Base-by-base conservation (phyloP, 352 stramenopile genomes). In the Chrysophaeum taylorii region DNA sequence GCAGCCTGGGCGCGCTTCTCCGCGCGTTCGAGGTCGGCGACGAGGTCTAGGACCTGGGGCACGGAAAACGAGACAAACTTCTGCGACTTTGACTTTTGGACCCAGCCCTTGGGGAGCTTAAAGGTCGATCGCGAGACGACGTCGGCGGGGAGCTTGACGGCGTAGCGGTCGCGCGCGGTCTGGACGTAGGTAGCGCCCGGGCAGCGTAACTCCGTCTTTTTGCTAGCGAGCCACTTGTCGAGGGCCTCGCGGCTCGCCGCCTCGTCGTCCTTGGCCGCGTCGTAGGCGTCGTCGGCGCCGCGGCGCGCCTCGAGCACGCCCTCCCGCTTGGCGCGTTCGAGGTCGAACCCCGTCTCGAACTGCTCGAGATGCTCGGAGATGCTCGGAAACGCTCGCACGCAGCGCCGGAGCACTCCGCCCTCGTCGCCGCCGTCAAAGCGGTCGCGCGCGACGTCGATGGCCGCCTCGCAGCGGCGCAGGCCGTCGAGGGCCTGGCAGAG, bases 271-370 rank as follows among this genome's bases (percentile, higher is more conserved):
- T 84, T 90, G 36, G 92, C 90, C 64, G 83, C 78, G 70, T 99
- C 94, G 72, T 96, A 98, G 25, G 94, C 87, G 9, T 86, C 73
- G 75, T 98, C 92, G n/a, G 97, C 88, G 27, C 95, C 95, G 33
- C 84, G 81, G 72, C 87, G 79, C 23, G 95, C 94, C 48, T 96
- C 88, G 73, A 98, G 98, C 18, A 88, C 81, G 23, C 90, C 89
- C 31, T 79, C 33, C 16, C 36, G 88, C 54, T 41, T 88, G 16
- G 96, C 94, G 39, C 89, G 80, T 33, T 88, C 81, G 72, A 92
- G 88, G 74, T 99, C 90, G 79, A 99, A 99, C 25, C 94, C 96
- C 14, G 89, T 83, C 66, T 94, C 87, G 77, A 98, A 99, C 78
- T 89, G 97, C 72, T 92, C 85, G 2, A 99, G 77, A 39, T 92